These are phyloP conservation scores for Nicotiana otophora DNA, from an alignment of 257 asterid genomes.

Conservation along the genomic window DNA sequence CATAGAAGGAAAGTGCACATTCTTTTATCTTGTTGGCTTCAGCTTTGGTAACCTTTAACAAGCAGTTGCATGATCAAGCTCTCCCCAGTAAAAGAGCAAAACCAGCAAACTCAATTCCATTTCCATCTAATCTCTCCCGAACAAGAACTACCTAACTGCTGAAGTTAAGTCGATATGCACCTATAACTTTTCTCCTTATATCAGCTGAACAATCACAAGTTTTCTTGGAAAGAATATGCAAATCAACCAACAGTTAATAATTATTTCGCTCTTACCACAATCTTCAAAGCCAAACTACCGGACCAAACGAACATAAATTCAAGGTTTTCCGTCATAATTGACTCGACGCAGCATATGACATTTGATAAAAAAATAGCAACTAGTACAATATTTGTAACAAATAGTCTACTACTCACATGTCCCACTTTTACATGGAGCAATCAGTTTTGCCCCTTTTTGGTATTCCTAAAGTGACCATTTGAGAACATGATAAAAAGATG, in stretches of 20 bases:
- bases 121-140: neutral
- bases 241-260: neutral
- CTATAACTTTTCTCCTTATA: neutral
- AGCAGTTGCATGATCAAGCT: neutral
- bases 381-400: neutral
- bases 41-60: neutral
- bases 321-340: neutral
- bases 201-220: neutral
- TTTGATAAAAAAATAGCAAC: neutral
- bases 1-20: neutral
- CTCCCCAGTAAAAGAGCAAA: no score
- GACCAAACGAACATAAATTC: neutral
- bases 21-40: neutral
- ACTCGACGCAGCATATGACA: neutral
- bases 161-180: neutral
- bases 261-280: neutral
- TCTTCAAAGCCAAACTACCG: neutral
- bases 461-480: neutral
- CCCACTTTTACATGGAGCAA: neutral
- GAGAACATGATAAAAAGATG: neutral
- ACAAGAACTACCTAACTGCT: neutral
- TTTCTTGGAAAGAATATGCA: neutral
- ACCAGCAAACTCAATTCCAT: neutral
- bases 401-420: neutral
- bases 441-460: neutral